phyloP scores from a whole-genome alignment of 2,329 filamentous ascomycete species.

The Paraphaeosphaeria minitans region DNA sequence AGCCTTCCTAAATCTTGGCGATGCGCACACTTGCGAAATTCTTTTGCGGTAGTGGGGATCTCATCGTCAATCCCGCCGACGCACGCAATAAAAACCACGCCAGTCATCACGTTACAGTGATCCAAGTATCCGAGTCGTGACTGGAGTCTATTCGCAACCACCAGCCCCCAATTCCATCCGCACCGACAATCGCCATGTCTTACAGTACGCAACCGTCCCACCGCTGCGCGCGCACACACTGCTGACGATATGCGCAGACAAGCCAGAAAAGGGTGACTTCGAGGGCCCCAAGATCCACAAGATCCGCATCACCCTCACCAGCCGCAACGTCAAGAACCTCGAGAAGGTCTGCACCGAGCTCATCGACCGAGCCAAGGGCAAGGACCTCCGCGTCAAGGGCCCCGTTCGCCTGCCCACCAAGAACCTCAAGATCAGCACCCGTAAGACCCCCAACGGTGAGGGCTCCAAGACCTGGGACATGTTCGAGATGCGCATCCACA shows the following conservation, averaged over 20 bases:
- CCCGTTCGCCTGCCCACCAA: conserved; percentile 97
- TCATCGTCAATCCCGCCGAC: conserved; percentile 37
- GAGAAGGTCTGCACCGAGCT: conserved; percentile 85
- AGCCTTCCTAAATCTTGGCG: conserved; percentile 10
- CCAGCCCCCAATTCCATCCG: conserved; percentile 22
- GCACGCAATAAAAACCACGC: conserved; percentile 32
- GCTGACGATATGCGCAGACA: conserved; percentile 56
- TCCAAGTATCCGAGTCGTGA: conserved; percentile 54
- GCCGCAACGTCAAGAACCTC: conserved; percentile 76
- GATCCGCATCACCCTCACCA: conserved; percentile 97
- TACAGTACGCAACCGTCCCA: conserved; percentile 31
- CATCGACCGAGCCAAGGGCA: conserved; percentile 96
- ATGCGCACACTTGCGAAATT: conserved; percentile 17
- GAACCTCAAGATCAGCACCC: conserved; percentile 94
- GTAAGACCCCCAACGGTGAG: conserved; percentile 99
- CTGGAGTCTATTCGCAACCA: conserved; percentile 42
- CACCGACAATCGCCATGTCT: conserved; percentile 39
- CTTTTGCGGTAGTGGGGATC: neutral
- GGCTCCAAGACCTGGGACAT: conserved; percentile 99
- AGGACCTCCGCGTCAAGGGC: conserved; percentile 98
- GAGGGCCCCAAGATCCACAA: conserved; percentile 96
- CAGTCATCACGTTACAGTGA: conserved; percentile 62
- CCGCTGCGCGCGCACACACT: neutral
- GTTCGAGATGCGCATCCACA: conserved; percentile 99
- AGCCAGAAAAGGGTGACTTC: conserved; percentile 89